Base-by-base conservation (phyloP, 2,329 filamentous ascomycete species). In the Botrytis galanthina region DNA sequence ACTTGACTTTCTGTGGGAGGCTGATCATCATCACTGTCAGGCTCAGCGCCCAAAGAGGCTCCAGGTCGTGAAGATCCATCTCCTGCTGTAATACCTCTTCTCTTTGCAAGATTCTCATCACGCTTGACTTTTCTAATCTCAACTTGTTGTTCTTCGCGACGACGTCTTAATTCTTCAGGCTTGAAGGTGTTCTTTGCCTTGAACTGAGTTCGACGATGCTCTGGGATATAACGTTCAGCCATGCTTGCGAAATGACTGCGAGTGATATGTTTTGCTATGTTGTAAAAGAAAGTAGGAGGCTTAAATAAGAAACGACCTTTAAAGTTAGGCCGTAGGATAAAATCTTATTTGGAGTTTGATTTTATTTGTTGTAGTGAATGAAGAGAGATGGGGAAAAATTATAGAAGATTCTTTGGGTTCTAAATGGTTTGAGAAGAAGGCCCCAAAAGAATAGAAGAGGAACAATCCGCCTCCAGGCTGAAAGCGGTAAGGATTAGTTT, bases 111-210 rank as follows among this genome's bases (percentile, higher is more conserved):
- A 86, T 98, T 98, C 87, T 99, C 96, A 86, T 99, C 96, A 83
- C 96, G 92, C 90, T 98, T 98, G 78, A 95, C 93, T 87, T 97
- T 97, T 83, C 96, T 92, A 82, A 99, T 99, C 87, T 99, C 96
- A 78, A 99, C 96, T 86, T 98, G 96, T 85, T 98, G 95, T 86
- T 99, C 96, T 84, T 99, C 96, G 83, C 96, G 96, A 83, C 96
- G 96, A 82, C 96, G 95, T 83, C 96, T 94, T 78, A 99, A 92
- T 87, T 99, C 96, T 84, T 99, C 96, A 80, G 95, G 95, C 90
- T 98, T 98, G 89, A 99, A 98, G 81, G 94, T 94, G 85, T 93
- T 95, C 90, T 98, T 98, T 73, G 96, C 96, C 92, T 99, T 99
- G 91, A 97, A 99, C 87, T 97, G 95, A 78, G 94, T 98, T 83